Base-by-base conservation (phyloP, 371 early-diverging fungal species). In the Entomophthora muscae region DNA sequence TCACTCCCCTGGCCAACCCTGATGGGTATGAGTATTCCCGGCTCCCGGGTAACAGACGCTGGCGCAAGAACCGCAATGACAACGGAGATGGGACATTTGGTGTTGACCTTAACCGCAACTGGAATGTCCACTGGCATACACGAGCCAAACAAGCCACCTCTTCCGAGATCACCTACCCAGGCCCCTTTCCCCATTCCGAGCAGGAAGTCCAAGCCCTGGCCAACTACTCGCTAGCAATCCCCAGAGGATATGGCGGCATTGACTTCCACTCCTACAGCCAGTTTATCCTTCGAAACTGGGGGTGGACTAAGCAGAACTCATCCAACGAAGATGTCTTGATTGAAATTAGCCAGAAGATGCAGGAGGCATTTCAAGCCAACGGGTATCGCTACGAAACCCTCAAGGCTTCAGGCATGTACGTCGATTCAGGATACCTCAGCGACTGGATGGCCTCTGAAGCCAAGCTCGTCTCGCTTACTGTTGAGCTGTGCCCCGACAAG, bases 1-100 rank as follows among this genome's bases (percentile, higher is more conserved):
- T 83, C 53, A 74, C 80, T 0, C 80, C 81, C 3, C 57, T 81
- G 52, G 73, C 76, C 69, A 83, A 83, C 70, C n/a, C n/a, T n/a
- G n/a, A n/a, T n/a, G n/a, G n/a, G n/a, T n/a, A n/a, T n/a, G n/a
- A n/a, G n/a, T n/a, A 75, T 68, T 70, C 80, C 17, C 73, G 76
- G 73, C 61, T 53, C 17, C 60, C 53, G 21, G 64, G 59, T 1
- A n/a, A 53, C 54, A n/a, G 83, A 32, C 61, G 79, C 33, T 83
- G 83, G 81, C 70, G 81, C 60, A 83, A 83, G 70, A 81, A 79
- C 72, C 69, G 80, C 31, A 67, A 69, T 22, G 67, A 63, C 27
- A 59, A 53, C 13, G 29, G 65, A 12, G 68, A 69, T 7, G 30
- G 66, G 42, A 69, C 52, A 33, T 71, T 58, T 53, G 74, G 76